Evolutionary conservation across 768 basidiomycete species (phyloP).

Genomic region (Leccinum incarnatum): DNA sequence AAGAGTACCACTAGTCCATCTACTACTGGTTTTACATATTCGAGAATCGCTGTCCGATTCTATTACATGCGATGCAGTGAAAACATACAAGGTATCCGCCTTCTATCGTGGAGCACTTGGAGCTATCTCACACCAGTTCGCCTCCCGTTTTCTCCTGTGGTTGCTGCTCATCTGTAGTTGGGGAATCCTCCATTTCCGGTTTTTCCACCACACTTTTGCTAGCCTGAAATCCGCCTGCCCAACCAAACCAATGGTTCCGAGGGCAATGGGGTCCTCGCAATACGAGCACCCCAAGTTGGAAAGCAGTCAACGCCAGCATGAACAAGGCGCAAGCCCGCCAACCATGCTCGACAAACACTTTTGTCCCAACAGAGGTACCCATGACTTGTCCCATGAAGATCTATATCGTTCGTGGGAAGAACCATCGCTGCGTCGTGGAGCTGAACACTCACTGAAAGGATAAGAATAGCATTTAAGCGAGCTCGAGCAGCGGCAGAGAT

Average conservation of each 20-base stretch:
- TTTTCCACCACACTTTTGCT: constrained; percentile 37
- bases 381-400: constrained; percentile 80
- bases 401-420: constrained; percentile 13
- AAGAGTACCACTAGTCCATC: neutral
- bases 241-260: constrained; percentile 56
- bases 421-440: neutral
- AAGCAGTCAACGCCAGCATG: constrained; percentile 55
- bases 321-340: constrained; percentile 67
- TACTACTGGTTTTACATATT: constrained; percentile 1
- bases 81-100: neutral
- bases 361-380: constrained; percentile 73
- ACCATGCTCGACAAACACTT: constrained; percentile 65
- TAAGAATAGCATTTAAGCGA: constrained; percentile 72
- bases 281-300: constrained; percentile 55
- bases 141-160: constrained; percentile 9
- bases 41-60: neutral
- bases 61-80: neutral
- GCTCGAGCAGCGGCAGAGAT: constrained; percentile 52
- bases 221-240: constrained; percentile 52
- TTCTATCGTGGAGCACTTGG: constrained; percentile 2
- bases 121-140: neutral
- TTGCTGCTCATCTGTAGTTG: constrained; percentile 1
- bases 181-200: neutral
- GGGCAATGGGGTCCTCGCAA: constrained; percentile 64
- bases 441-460: constrained; percentile 53